Conservation (phyloP, 352 stramenopile species). For the Globisporangium uncinulatum region DNA sequence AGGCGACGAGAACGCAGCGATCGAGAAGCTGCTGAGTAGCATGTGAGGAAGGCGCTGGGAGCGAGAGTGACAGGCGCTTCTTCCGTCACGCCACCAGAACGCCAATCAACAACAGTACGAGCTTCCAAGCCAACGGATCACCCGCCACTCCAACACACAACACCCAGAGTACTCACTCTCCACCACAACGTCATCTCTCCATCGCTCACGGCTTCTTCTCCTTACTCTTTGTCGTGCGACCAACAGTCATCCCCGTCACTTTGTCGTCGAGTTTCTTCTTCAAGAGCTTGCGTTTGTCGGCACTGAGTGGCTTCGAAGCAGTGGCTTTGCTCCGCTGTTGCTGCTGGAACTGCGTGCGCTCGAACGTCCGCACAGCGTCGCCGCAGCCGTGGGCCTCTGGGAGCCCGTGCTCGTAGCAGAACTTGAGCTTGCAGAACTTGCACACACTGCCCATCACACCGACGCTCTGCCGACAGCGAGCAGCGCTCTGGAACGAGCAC, state of each 20-base stretch:
- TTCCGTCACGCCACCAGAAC: too few relatives aligned
- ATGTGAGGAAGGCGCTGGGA: too few relatives aligned
- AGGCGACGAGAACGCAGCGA: conserved; percentile 86
- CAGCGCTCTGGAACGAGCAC: conserved; percentile 43
- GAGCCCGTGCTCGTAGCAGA: conserved; percentile 72
- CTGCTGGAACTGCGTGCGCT: conserved; percentile 46
- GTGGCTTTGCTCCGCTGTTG: conserved; percentile 16
- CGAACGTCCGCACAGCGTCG: conserved; percentile 52
- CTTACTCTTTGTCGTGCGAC: conserved; percentile 44
- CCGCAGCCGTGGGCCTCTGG: conserved; percentile 79
- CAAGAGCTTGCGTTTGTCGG: conserved; percentile 58
- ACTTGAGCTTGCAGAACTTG: conserved; percentile 82
- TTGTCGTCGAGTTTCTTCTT: conserved; percentile 70
- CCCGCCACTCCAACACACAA: too few relatives aligned
- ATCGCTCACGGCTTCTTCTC: conserved; percentile 31
- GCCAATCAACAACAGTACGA: too few relatives aligned
- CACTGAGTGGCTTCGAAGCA: conserved; percentile 29
- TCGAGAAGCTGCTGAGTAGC: conserved; percentile 72
- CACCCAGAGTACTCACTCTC: too few relatives aligned
- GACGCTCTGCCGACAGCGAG: conserved; percentile 54
- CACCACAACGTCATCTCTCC: too few relatives aligned
- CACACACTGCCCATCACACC: conserved; percentile 63
- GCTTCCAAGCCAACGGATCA: neutral
- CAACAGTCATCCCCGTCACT: conserved; percentile 40
- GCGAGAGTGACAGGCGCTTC: too few relatives aligned